Percentiles rank a stretch among this genome's conserved stretches.
Evolutionary conservation across 2,329 filamentous ascomycete species (phyloP).

Genomic region (Aspergillus calidoustus): DNA sequence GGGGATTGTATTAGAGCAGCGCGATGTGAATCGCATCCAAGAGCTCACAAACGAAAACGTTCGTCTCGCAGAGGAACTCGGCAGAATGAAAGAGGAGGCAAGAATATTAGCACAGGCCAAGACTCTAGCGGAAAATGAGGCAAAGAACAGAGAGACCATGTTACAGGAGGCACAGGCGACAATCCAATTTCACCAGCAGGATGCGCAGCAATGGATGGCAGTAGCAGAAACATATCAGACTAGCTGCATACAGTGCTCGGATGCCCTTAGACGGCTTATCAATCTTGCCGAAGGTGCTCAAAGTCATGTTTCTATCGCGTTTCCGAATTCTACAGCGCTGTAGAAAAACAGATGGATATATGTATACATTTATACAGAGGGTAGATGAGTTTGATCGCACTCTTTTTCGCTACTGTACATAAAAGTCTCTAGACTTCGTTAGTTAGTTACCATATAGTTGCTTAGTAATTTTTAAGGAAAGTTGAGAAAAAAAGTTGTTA

Average conservation of each 20-base stretch:
- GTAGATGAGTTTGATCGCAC: too few species aligned
- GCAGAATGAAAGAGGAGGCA: background rate
- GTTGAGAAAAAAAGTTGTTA: too few species aligned
- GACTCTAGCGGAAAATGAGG: background rate
- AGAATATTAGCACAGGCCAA: background rate
- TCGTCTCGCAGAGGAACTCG: constrained; percentile 2
- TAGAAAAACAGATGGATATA: background rate
- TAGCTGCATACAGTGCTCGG: constrained; percentile 3
- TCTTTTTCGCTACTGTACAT: too few species aligned
- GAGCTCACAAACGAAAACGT: background rate
- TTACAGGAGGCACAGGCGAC: background rate
- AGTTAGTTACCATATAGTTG: background rate
- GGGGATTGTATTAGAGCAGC: background rate
- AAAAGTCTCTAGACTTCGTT: background rate
- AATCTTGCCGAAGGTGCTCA: background rate
- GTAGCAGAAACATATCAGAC: constrained; percentile 9
- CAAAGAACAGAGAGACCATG: background rate
- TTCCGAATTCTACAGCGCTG: background rate
- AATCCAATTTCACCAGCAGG: constrained; percentile 5
- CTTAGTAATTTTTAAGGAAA: too few species aligned
- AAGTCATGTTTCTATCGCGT: background rate
- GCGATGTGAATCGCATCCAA: background rate
- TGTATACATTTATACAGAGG: too few species aligned
- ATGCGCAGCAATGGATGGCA: constrained; percentile 10
- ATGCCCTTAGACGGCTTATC: background rate